Evolutionary conservation across 1,284 basidiomycete species (phyloP).

Genomic region (Ganoderma meredithae): DNA sequence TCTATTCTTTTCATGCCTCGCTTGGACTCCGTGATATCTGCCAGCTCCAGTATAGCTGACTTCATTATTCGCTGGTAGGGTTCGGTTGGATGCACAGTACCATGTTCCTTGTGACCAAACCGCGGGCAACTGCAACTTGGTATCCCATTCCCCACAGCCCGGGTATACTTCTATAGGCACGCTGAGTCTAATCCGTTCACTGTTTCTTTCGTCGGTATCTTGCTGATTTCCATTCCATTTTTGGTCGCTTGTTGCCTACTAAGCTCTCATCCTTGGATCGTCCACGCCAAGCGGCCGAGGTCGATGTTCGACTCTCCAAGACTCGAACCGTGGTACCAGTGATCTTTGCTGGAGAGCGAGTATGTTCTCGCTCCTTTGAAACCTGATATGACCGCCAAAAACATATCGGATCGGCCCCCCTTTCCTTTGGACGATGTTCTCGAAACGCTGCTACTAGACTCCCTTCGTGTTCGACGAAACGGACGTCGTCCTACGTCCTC

Average conservation of each 20-base stretch:
- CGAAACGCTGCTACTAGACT: constrained; percentile 35
- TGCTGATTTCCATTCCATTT: neutral
- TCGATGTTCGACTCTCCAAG: too few relatives aligned
- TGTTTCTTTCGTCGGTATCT: neutral
- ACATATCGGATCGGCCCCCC: neutral
- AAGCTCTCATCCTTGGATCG: neutral
- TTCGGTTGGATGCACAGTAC: too few relatives aligned
- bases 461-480: constrained; percentile 57
- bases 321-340: neutral
- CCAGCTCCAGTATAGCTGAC: too few relatives aligned
- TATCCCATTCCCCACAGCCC: neutral
- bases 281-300: neutral
- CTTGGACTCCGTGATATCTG: too few relatives aligned
- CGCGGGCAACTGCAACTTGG: neutral
- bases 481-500: constrained; percentile 64
- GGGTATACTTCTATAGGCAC: neutral
- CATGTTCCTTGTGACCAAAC: neutral
- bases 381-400: neutral
- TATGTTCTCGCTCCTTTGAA: neutral
- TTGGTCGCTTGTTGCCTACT: neutral
- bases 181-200: neutral
- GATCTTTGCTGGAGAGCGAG: neutral
- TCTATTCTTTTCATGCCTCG: too few relatives aligned
- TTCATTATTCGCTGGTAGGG: too few relatives aligned
- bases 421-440: constrained; percentile 6